A percentile compares a stretch with the other conserved stretches of the same genome.
phyloP scores from a whole-genome alignment of 2,329 filamentous ascomycete species.

The Ceratocystis lukuohia region DNA sequence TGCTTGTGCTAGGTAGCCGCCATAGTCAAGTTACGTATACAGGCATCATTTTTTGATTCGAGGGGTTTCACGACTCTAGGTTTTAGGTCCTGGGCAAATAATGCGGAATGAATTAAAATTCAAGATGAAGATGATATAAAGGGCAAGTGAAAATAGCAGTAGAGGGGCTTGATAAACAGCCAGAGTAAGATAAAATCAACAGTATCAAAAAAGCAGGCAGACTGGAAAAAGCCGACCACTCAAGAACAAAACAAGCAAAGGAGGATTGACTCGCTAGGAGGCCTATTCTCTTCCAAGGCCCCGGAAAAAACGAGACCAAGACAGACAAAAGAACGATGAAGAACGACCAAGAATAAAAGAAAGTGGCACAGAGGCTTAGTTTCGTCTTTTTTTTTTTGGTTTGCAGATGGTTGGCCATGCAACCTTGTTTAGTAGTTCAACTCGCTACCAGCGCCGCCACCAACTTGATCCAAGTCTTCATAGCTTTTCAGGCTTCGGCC shows the following conservation, averaged over 20 bases:
- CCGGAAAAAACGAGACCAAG: background rate
- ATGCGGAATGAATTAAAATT: background rate
- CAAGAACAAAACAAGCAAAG: background rate
- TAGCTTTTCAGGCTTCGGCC: slow-evolving; percentile 92
- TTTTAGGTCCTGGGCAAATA: background rate
- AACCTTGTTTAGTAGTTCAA: slow-evolving; percentile 59
- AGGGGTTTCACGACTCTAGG: too few relatives aligned
- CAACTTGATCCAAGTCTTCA: slow-evolving; percentile 85
- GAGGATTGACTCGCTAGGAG: background rate
- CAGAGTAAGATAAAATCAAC: background rate
- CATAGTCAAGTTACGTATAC: too few relatives aligned
- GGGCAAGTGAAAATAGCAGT: background rate
- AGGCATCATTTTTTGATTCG: too few relatives aligned
- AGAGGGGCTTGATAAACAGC: background rate
- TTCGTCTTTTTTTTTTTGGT: background rate
- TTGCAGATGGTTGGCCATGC: slow-evolving; percentile 12
- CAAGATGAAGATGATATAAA: background rate
- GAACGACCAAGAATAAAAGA: background rate
- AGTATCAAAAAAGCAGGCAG: background rate
- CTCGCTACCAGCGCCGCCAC: slow-evolving; percentile 58
- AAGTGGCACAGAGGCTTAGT: background rate
- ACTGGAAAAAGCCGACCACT: background rate
- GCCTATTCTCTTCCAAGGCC: background rate
- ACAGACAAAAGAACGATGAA: background rate
- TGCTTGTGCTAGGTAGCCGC: too few relatives aligned